phyloP scores from a whole-genome alignment of 140 eudicot genomes.

The Oenanthe javanica region DNA sequence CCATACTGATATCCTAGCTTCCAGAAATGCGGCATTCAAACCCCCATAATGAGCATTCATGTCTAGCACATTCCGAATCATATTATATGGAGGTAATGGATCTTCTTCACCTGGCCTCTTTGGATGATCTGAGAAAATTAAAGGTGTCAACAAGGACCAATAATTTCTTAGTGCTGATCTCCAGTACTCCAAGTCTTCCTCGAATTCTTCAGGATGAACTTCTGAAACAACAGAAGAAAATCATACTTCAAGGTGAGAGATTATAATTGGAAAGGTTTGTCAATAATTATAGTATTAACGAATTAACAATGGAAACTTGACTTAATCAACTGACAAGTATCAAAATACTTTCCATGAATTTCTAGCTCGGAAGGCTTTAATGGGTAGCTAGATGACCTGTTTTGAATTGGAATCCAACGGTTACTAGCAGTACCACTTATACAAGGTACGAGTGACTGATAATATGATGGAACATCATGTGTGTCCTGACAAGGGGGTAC shows the following conservation, averaged over 20 bases:
- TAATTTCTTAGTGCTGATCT: constrained; percentile 68
- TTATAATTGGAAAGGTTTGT: not conserved
- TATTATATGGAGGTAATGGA: constrained; percentile 93
- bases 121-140: constrained; percentile 96
- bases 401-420: constrained; percentile 77
- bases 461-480: constrained; percentile 58
- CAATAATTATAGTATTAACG: not conserved
- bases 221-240: constrained; percentile 38
- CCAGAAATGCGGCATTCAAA: constrained; percentile 66
- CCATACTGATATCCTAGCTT: constrained; percentile 81
- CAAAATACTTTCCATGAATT: constrained; percentile 63
- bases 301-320: not conserved
- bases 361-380: constrained; percentile 48
- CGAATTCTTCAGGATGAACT: constrained; percentile 61
- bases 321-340: not conserved
- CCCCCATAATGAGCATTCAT: constrained; percentile 96
- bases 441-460: constrained; percentile 69
- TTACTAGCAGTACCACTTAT: constrained; percentile 69
- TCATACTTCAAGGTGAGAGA: constrained; percentile 4
- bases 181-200: constrained; percentile 62
- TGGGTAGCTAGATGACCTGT: constrained; percentile 57
- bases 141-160: constrained; percentile 94
- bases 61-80: constrained; percentile 93
- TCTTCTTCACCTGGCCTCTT: constrained; percentile 98
- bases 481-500: constrained; percentile 69